Percentiles rank a stretch among this genome's conserved stretches.
Conservation (phyloP, 768 basidiomycete species). For the Cytidiella melzeri region DNA sequence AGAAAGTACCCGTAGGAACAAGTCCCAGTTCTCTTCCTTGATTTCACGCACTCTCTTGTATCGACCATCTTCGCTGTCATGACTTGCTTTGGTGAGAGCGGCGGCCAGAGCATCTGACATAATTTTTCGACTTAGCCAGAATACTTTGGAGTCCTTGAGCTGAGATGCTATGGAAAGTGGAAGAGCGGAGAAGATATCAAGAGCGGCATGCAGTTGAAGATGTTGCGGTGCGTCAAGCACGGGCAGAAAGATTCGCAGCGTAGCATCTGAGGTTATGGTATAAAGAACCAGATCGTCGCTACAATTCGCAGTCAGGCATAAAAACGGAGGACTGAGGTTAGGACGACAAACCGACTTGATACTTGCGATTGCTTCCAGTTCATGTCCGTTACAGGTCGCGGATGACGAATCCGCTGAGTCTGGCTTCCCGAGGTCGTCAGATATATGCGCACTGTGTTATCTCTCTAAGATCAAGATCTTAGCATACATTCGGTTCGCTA, state of each 20-base stretch:
- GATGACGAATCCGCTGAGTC: conserved; percentile 65
- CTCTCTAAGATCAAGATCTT: conserved; percentile 33
- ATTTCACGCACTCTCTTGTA: conserved; percentile 53
- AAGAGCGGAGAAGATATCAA: conserved; percentile 67
- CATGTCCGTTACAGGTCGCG: conserved; percentile 63
- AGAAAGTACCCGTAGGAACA: conserved; percentile 65
- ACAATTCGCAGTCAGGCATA: conserved; percentile 7
- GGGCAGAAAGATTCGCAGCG: conserved; percentile 79
- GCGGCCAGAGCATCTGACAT: conserved; percentile 43
- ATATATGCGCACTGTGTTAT: conserved; percentile 56
- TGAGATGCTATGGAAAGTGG: conserved; percentile 30
- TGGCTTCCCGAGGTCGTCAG: conserved; percentile 67
- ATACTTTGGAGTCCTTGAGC: conserved; percentile 40
- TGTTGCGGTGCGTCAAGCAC: conserved; percentile 81
- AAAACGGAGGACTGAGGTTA: not conserved
- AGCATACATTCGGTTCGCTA: not conserved
- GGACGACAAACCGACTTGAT: conserved; percentile 47
- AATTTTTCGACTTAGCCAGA: conserved; percentile 64
- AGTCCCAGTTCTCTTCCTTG: conserved; percentile 67
- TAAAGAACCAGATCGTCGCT: conserved; percentile 78
- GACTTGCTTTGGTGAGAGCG: conserved; percentile 28
- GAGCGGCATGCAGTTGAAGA: conserved; percentile 76
- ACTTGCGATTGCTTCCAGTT: conserved; percentile 68
- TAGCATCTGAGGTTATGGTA: conserved; percentile 78
- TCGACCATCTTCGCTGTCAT: conserved; percentile 38